Base-by-base conservation (phyloP, 2,329 filamentous ascomycete species). In the Ophiosphaerella korrae region DNA sequence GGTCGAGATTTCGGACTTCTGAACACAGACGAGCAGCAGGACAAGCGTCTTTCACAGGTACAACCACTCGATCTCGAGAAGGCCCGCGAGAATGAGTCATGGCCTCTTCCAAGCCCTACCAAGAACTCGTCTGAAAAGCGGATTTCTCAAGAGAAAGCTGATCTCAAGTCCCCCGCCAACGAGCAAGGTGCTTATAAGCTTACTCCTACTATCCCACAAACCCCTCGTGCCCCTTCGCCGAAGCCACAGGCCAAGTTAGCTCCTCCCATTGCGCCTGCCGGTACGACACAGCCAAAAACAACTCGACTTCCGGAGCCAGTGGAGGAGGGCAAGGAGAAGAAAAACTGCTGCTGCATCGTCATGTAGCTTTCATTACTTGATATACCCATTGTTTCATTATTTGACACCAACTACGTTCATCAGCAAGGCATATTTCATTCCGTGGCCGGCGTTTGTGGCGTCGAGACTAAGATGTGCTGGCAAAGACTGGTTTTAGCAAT, bases 1-100 rank as follows among this genome's bases (percentile, higher is more conserved):
- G 92, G 96, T 75, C 89, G 86, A 56, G 88, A 96, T 52, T 94
- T 97, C 76, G 86, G 89, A 14, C 88, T 92, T 5, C 78, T 97
- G 55, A 94, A 89, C 60, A 69, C 77, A 33, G 84, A 89, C 42
- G 84, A 89, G 21, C 62, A 65, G 60, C 48, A 62, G 24, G 52
- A 57, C 36, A 68, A 70, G 44, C 64, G 67, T 16, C 55, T 68
- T 37, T 67, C 73, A 57, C 55, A 76, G 53, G 64, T 60, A 29
- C 58, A 61, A 36, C 62, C 66, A 2, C 45, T 68, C 6, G 69
- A 68, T 9, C 44, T 71, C 12, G 66, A 74, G 37, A 67, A 63
- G 37, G 58, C 63, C 16, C 54, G 58, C 34, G 53, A 66, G 46
- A 57, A 68, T 16, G 62, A 62, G n/a, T 42, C 62, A 45, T 74